These are phyloP conservation scores for Colletotrichum acutatum DNA, from an alignment of 2,329 filamentous ascomycete genomes.

Conservation along the genomic window DNA sequence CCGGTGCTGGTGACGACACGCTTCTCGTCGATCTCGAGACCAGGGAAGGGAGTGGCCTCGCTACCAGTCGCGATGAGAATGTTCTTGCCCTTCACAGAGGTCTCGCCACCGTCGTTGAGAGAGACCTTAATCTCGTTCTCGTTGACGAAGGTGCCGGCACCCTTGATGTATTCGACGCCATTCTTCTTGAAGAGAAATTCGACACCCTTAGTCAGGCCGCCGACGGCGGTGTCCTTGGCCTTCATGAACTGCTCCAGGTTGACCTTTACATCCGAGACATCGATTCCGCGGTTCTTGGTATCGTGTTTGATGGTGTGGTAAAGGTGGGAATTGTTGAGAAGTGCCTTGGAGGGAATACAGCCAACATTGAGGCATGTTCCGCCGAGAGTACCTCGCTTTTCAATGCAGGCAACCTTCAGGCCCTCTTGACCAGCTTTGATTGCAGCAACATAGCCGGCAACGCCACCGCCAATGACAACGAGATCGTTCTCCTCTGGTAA, in stretches of 20 bases:
- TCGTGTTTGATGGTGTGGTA: slow-evolving; percentile 98
- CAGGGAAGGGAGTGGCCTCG: slow-evolving; percentile 96
- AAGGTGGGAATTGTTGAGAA: slow-evolving; percentile 99
- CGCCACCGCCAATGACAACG: slow-evolving; percentile 97
- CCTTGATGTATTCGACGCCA: slow-evolving; percentile 97
- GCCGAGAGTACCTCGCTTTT: slow-evolving; percentile 95
- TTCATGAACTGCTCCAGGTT: slow-evolving; percentile 98
- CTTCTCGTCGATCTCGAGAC: slow-evolving; percentile 96
- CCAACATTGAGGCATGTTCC: slow-evolving; percentile 99
- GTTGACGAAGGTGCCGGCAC: slow-evolving; percentile 85
- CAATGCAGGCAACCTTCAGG: slow-evolving; percentile 96
- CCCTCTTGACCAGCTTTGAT: slow-evolving; percentile 99
- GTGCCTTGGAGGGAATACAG: slow-evolving; percentile 99
- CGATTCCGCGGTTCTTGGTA: slow-evolving; percentile 96
- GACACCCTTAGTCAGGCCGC: slow-evolving; percentile 92
- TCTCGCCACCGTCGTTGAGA: slow-evolving; percentile 91
- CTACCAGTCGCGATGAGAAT: slow-evolving; percentile 97
- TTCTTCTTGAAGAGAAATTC: slow-evolving; percentile 99
- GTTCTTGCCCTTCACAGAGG: slow-evolving; percentile 90
- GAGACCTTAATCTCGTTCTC: slow-evolving; percentile 93
- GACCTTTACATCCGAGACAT: slow-evolving; percentile 96
- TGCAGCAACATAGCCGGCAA: slow-evolving; percentile 97
- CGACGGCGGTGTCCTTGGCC: slow-evolving; percentile 93
- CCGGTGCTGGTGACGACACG: slow-evolving; percentile 96
- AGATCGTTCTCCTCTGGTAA: slow-evolving; percentile 89